Evolutionary conservation across 2,329 filamentous ascomycete genomes (phyloP), one percentile per base, ranked within the genome.

Genomic region (Ceratocystis eucalypticola): DNA sequence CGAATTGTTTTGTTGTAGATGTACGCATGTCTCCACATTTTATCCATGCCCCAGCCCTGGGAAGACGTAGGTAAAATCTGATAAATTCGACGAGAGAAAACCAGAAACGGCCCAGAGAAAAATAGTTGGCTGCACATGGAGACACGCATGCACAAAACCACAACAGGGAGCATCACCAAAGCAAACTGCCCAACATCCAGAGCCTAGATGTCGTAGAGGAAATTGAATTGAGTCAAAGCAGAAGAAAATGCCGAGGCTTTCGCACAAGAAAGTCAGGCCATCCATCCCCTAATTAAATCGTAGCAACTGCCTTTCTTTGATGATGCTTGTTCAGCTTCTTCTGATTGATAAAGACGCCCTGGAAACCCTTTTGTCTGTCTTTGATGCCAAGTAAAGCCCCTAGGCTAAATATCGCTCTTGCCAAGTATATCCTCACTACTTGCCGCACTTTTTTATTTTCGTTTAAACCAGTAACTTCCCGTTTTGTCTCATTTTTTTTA

Each of bases 301-400:
- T 37, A 28, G 30, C 28, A 59, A 59, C 7, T 7, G 17, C 10
- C 37, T 41, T 5, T 15, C 8, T 1, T 59, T n/a, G 55, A 37
- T 37, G 28, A 59, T 59, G 55, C 55, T 37, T 37, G 28, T 8
- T 59, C 20, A 17, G 55, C 55, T 59, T 33, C 55, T 12, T 53
- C 48, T 59, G 55, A 59, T 59, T 59, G 55, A 59, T 59, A 59
- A 59, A 59, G 55, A 59, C 33, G 28, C 5, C 28, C 37, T 41
- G 8, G 10, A 41, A 4, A 3, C 37, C 37, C 37, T 6, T 30
- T n/a, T 7, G 3, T 33, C 53, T 25, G 5, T 17, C 25, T n/a
- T 7, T 8, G 25, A 8, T 17, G 53, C 25, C 25, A 33, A 33
- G 53, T 10, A 57, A 57, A 57, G 53, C 15, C 53, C 53, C 28